A percentile compares a stretch with the other conserved stretches of the same genome.
Evolutionary conservation across 306 rosid genomes (phyloP).

Genomic region (Vicia faba): DNA sequence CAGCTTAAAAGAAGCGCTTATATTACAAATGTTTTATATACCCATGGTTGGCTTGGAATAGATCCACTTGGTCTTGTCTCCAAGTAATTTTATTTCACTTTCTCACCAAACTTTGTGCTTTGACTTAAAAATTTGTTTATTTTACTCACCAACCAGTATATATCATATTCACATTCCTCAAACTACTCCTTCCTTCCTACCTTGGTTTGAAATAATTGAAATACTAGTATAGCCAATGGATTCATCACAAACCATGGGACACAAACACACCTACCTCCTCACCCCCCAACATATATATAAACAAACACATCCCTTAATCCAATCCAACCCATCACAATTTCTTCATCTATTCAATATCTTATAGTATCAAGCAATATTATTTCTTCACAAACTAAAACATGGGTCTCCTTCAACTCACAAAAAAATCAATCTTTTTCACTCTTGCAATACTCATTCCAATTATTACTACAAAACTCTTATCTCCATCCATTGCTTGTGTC

Average conservation of each 20-base stretch:
- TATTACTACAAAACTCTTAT: conserved; percentile 35
- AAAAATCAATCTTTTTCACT: conserved; percentile 44
- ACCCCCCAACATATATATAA: conserved; percentile 25
- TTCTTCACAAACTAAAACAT: conserved; percentile 16
- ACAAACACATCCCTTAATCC: background rate
- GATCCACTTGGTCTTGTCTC: conserved; percentile 20
- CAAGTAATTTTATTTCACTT: background rate
- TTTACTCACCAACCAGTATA: conserved; percentile 22
- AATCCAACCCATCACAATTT: background rate
- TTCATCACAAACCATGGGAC: conserved; percentile 38
- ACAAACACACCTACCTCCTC: conserved; percentile 24
- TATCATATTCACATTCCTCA: conserved; percentile 16
- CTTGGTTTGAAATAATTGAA: conserved; percentile 36
- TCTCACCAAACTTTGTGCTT: conserved; percentile 31
- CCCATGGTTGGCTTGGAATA: background rate
- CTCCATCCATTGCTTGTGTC: conserved; percentile 19
- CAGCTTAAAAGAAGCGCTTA: too few relatives aligned
- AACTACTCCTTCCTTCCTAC: conserved; percentile 37
- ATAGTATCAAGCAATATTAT: background rate
- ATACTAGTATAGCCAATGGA: conserved; percentile 35
- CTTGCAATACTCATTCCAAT: conserved; percentile 33
- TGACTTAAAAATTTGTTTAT: conserved; percentile 29
- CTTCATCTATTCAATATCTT: background rate
- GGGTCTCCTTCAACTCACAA: conserved; percentile 38
- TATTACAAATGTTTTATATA: background rate